phyloP scores from a whole-genome alignment of 2,329 filamentous ascomycete genomes.

The Sporothrix inflata region DNA sequence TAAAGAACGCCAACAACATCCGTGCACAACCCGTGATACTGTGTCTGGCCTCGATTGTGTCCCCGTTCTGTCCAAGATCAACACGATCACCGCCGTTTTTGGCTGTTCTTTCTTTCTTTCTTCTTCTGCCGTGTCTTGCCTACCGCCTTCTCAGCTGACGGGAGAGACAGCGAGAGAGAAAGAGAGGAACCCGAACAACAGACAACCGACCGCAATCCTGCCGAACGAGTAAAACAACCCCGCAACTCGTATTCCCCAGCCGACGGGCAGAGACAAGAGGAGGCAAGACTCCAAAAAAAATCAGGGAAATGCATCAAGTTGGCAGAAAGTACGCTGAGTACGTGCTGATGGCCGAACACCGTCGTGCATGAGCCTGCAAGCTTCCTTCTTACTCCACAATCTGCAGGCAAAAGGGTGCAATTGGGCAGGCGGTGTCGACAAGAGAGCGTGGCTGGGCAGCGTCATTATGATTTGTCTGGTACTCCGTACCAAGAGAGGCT shows the following conservation, averaged over 20 bases:
- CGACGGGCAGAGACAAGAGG: neutral
- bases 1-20: neutral
- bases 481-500: too few species aligned
- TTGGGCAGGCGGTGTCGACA: neutral
- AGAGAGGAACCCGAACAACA: neutral
- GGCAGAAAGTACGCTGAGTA: neutral
- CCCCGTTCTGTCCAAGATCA: neutral
- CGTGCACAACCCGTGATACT: neutral
- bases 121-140: too few species aligned
- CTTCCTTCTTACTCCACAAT: neutral
- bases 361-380: neutral
- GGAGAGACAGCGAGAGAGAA: neutral
- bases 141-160: neutral
- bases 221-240: neutral
- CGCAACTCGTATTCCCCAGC: conserved; percentile 21
- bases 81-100: neutral
- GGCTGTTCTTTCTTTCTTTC: neutral
- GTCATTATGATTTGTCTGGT: neutral
- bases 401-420: neutral
- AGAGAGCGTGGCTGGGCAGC: neutral
- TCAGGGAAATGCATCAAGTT: neutral
- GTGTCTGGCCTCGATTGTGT: neutral
- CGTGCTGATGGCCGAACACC: too few species aligned
- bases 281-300: neutral
- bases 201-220: neutral